phyloP scores from a whole-genome alignment of 2,329 filamentous ascomycete genomes.

The Teratosphaeria viscida region DNA sequence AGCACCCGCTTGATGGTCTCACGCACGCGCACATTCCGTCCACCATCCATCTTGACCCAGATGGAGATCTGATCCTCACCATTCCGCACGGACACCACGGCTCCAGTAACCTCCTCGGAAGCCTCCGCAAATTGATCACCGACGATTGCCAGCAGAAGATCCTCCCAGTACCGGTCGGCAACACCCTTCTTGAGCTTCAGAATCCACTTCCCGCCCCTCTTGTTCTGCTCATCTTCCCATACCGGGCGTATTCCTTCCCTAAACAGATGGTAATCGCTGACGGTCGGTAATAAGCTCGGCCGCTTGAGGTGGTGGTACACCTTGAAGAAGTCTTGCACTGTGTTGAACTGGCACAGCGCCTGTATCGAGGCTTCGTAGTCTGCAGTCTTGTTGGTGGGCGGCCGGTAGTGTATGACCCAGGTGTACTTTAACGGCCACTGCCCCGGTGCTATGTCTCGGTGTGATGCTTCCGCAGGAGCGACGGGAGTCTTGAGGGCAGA shows the following conservation, averaged over 20 bases:
- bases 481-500: constrained; percentile 11
- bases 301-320: constrained; percentile 84
- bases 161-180: constrained; percentile 93
- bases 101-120: constrained; percentile 86
- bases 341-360: constrained; percentile 69
- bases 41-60: constrained; percentile 90
- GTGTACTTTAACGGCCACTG: constrained; percentile 59
- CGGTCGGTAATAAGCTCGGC: constrained; percentile 75
- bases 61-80: constrained; percentile 96
- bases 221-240: constrained; percentile 98
- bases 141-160: constrained; percentile 77
- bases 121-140: constrained; percentile 92
- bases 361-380: constrained; percentile 97
- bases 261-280: constrained; percentile 97
- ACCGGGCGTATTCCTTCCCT: constrained; percentile 92
- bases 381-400: constrained; percentile 91
- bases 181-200: constrained; percentile 95
- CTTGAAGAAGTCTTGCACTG: constrained; percentile 82
- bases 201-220: constrained; percentile 93
- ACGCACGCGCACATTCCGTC: constrained; percentile 92
- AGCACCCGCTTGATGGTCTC: constrained; percentile 91
- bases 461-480: constrained; percentile 4
- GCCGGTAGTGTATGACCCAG: constrained; percentile 97
- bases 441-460: neutral
- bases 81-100: constrained; percentile 85